Evolutionary conservation across 805 yeast genomes (phyloP), one percentile per base, ranked within the genome.

Genomic region (Lipomyces chichibuensis): DNA sequence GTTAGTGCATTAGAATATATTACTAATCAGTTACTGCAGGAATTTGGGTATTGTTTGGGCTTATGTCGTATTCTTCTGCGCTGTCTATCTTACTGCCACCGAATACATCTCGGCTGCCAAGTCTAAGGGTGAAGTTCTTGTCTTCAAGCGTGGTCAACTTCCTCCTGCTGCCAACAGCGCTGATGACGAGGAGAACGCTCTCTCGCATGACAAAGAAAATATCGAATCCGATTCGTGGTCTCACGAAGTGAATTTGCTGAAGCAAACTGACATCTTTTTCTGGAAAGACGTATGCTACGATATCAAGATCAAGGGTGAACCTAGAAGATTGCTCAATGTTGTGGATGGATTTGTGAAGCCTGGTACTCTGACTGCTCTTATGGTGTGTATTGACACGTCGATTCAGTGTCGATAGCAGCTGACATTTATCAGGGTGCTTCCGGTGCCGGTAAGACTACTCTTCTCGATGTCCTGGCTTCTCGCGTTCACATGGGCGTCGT

Each of bases 331-430:
- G 69, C 78, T 89, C 74, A 81, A 82, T 68, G 83, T 84, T 68
- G 90, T 90, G 65, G 91, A 88, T 75, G 95, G 94, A 60, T 89
- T 91, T 90, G 92, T 89, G 55, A 88, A 88, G 75, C 93, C 93
- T 9, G 93, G 93, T 71, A 88, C 92, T 58, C 79, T 90, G 75
- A 90, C 94, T 62, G 95, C 95, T 3, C 78, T 87, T 61, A 86
- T 87, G 89, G 91, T 64, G 32, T 1, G 53, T 14, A 53, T 49
- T 13, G 39, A 27, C 74, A 9, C 43, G 3, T 13, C 9, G 32
- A 29, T n/a, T 14, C 39, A 17, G 3, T 20, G 11, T 43, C 32
- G 20, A 20, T 33, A 27, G 27, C 9, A 23, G 7, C 32, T 29
- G 23, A 11, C 46, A 25, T 20, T 29, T 11, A 23, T 25, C 8